Base-by-base conservation (phyloP, 139 green algal species). In the Coelastrella sp. region DNA sequence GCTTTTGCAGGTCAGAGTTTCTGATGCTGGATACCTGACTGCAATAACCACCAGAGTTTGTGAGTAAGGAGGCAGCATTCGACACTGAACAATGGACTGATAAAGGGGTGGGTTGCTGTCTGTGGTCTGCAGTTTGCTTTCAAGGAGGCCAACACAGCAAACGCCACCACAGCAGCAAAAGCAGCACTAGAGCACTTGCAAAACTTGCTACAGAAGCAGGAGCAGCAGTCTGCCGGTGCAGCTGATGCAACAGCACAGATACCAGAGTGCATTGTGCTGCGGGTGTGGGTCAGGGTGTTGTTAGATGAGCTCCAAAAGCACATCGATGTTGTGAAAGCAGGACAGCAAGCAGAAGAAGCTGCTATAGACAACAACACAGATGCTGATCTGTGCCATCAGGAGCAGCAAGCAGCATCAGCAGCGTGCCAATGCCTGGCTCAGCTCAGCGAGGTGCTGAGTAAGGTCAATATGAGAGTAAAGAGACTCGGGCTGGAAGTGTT, bases 81-180 rank as follows among this genome's bases (percentile, higher is more conserved):
- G n/a, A n/a, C n/a, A n/a, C n/a, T n/a, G n/a, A n/a, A n/a, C n/a
- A n/a, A n/a, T n/a, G n/a, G n/a, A n/a, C n/a, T n/a, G n/a, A n/a
- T n/a, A n/a, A n/a, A n/a, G n/a, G n/a, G n/a, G n/a, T n/a, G n/a
- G 76, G 5, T 65, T 83, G 54, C 54, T 65, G 10, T 83, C 22
- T 64, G 54, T 20, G 58, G 4, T 11, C 79, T 59, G 80, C 80
- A 85, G 80, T 73, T 85, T 73, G 80, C 80, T 23, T 65, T 79
- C 83, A 79, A 88, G 83, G 83, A 88, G 54, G 60, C 83, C 17
- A 88, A 66, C 22, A 73, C 66, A n/a, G 83, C 65, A 47, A 56
- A 57, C 16, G 83, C 66, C 17, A 20, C 22, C 3, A 23, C 66
- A 54, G 60, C 54, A 20, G 83, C 83, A 47, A 79, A 68, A 56